These are phyloP conservation scores for Thraustotheca clavata DNA, from an alignment of 352 stramenopile species.

Conservation along the genomic window DNA sequence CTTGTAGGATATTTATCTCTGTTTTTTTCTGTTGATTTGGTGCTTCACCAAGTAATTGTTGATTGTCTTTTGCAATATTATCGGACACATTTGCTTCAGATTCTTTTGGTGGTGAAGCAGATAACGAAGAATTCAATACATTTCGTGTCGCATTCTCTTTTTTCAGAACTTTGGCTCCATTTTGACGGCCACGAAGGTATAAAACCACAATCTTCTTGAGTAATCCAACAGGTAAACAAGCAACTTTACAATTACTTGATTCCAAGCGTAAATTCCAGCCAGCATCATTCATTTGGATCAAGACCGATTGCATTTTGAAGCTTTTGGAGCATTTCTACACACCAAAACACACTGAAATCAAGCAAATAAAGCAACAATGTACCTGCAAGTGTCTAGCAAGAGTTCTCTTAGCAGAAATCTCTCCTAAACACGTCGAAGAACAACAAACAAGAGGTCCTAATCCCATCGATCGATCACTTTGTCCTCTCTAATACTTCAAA, in stretches of 20 bases:
- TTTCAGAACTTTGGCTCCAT: background rate
- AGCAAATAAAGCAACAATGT: background rate
- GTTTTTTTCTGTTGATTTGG: no score
- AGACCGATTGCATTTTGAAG: constrained; percentile 13
- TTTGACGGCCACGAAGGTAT: constrained; percentile 7
- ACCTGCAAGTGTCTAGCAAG: background rate
- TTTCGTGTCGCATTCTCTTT: no score
- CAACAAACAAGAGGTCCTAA: background rate
- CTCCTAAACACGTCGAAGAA: constrained; percentile 2
- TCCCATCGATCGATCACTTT: background rate
- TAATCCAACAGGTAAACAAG: constrained; percentile 11
- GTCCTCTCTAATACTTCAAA: background rate
- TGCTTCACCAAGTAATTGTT: no score
- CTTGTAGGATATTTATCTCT: constrained; percentile 13
- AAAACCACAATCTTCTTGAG: constrained; percentile 21
- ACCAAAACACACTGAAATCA: background rate
- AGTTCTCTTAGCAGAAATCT: background rate
- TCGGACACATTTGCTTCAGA: no score
- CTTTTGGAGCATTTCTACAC: background rate
- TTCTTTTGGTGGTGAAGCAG: background rate
- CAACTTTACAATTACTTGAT: constrained; percentile 15
- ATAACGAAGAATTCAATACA: no score
- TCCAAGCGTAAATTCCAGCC: background rate
- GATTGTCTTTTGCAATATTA: no score
- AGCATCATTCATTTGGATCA: background rate